A percentile compares a stretch with the other conserved stretches of the same genome.
These are phyloP conservation scores for Cytospora piceicola DNA, from an alignment of 2,329 filamentous ascomycete genomes.

Conservation along the genomic window DNA sequence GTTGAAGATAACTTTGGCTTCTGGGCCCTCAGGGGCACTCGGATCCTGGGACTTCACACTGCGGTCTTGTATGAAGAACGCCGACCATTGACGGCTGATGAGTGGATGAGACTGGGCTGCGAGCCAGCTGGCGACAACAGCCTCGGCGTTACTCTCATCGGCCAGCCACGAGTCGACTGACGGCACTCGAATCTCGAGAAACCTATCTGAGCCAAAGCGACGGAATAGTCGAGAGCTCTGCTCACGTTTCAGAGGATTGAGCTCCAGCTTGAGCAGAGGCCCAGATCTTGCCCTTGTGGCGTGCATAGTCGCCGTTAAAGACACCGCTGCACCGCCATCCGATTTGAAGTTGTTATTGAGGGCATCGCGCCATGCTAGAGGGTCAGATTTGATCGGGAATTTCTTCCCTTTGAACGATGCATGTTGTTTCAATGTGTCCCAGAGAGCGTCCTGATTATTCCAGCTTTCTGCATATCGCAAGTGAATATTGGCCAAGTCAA, in stretches of 20 bases:
- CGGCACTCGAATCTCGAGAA: slow-evolving; percentile 59
- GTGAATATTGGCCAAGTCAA: slow-evolving; percentile 44
- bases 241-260: slow-evolving; percentile 55
- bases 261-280: slow-evolving; percentile 50
- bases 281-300: slow-evolving; percentile 35
- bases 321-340: slow-evolving; percentile 20
- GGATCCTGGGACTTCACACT: slow-evolving; percentile 44
- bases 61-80: slow-evolving; percentile 49
- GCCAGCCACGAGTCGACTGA: slow-evolving; percentile 40
- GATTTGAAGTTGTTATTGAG: slow-evolving; percentile 33
- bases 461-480: slow-evolving; percentile 47
- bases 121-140: slow-evolving; percentile 49
- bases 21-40: slow-evolving; percentile 38
- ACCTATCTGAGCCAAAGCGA: slow-evolving; percentile 62
- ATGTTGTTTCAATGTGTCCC: slow-evolving; percentile 16
- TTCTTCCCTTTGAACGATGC: slow-evolving; percentile 47
- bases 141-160: slow-evolving; percentile 38
- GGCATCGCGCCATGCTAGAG: slow-evolving; percentile 51
- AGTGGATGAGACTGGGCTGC: slow-evolving; percentile 46
- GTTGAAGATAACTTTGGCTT: slow-evolving; percentile 40
- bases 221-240: slow-evolving; percentile 56
- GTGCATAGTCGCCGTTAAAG: slow-evolving; percentile 26
- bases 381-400: slow-evolving; percentile 52
- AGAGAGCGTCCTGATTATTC: slow-evolving; percentile 50
- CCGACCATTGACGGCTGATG: slow-evolving; percentile 51